phyloP scores from a whole-genome alignment of 2,329 filamentous ascomycete genomes.

The Sclerotinia subarctica region DNA sequence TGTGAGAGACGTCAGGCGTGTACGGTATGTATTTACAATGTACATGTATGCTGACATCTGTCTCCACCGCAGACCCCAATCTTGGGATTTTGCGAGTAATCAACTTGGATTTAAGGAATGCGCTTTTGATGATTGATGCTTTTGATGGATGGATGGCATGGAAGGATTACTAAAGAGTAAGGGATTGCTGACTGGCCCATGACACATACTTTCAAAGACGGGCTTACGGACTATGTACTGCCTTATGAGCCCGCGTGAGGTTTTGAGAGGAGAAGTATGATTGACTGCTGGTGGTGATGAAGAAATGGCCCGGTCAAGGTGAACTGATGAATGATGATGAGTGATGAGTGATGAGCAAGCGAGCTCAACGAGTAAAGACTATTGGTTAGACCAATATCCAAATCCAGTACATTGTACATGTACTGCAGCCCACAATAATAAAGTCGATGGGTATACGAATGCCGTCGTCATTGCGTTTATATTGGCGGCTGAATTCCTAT shows the following conservation, averaged over 20 bases:
- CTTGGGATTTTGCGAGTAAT: neutral
- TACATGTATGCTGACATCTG: neutral
- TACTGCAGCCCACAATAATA: neutral
- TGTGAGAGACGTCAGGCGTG: neutral
- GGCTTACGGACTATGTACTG: too few relatives aligned
- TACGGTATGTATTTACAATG: neutral
- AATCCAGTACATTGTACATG: neutral
- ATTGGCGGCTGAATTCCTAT: neutral
- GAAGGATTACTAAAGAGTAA: neutral
- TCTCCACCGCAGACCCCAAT: slow-evolving; percentile 1
- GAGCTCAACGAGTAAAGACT: neutral
- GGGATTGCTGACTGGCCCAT: neutral
- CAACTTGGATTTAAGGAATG: neutral
- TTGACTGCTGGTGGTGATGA: neutral
- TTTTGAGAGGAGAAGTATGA: neutral
- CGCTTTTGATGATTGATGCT: neutral
- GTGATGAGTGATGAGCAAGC: neutral
- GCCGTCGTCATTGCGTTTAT: neutral
- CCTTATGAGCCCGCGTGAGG: neutral
- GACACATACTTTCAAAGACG: too few relatives aligned
- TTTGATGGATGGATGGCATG: neutral
- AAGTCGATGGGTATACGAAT: neutral
- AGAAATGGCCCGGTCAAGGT: neutral
- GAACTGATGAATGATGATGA: neutral
- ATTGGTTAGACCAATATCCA: neutral